Percentiles rank a stretch among this genome's conserved stretches.
These are phyloP conservation scores for Dalechampia spathulata DNA, from an alignment of 441 rosid genomes.

Conservation along the genomic window DNA sequence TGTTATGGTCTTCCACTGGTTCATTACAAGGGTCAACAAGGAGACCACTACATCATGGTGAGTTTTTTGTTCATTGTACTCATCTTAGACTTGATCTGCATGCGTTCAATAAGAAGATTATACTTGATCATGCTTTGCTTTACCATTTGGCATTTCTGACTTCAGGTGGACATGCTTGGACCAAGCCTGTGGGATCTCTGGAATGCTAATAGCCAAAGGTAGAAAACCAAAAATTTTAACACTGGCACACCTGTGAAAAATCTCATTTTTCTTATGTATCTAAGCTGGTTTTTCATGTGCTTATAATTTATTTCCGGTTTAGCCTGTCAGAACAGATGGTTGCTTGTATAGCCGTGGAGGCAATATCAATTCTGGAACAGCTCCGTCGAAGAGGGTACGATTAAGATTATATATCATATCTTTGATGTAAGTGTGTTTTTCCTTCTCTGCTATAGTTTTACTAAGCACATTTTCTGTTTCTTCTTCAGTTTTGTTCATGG, in stretches of 20 bases:
- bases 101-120: too few species aligned
- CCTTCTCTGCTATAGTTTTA: neutral
- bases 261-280: neutral
- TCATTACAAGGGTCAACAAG: slow-evolving; percentile 68
- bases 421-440: too few species aligned
- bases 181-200: slow-evolving; percentile 86
- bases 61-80: too few species aligned
- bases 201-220: slow-evolving; percentile 53
- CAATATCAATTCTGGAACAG: slow-evolving; percentile 70
- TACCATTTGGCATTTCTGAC: slow-evolving; percentile 8
- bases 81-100: too few species aligned
- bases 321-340: slow-evolving; percentile 72
- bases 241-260: neutral
- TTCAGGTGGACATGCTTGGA: slow-evolving; percentile 79
- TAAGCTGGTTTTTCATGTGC: slow-evolving; percentile 11
- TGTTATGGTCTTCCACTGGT: slow-evolving; percentile 73
- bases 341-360: slow-evolving; percentile 81
- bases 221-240: slow-evolving; percentile 16
- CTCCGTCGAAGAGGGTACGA: slow-evolving; percentile 58
- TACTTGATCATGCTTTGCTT: neutral
- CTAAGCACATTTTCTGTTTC: neutral
- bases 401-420: neutral
- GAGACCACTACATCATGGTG: slow-evolving; percentile 67
- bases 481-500: slow-evolving; percentile 57
- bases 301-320: slow-evolving; percentile 7